Evolutionary conservation across 1,284 basidiomycete genomes (phyloP).

Genomic region (Pseudozyma hubeiensis): DNA sequence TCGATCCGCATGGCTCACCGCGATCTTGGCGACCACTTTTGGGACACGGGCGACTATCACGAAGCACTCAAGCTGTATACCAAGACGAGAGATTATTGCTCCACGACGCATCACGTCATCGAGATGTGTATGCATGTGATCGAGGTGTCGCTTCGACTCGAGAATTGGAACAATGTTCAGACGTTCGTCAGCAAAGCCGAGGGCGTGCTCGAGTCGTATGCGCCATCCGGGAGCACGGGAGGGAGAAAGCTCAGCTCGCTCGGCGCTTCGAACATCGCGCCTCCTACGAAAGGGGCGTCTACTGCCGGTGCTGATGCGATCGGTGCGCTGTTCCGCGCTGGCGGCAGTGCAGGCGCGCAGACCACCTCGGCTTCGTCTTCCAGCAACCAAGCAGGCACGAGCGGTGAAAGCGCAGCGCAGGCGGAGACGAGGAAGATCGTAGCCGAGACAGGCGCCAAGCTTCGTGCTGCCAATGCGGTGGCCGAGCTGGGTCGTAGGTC

Average conservation of each 20-base stretch:
- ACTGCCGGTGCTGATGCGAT: conserved; percentile 62
- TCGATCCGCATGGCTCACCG: conserved; percentile 89
- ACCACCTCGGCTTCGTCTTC: conserved; percentile 6
- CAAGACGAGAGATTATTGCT: conserved; percentile 86
- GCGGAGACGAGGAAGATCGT: conserved; percentile 38
- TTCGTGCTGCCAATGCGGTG: conserved; percentile 81
- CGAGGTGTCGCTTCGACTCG: conserved; percentile 80
- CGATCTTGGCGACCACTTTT: conserved; percentile 82
- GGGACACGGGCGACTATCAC: conserved; percentile 77
- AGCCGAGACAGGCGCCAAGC: conserved; percentile 75
- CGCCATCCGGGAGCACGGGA: conserved; percentile 68
- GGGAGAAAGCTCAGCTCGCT: conserved; percentile 64
- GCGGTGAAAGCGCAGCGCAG: conserved; percentile 26
- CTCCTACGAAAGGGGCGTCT: conserved; percentile 42
- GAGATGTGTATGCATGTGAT: conserved; percentile 74
- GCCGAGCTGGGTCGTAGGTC: conserved; percentile 77
- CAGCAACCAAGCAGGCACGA: conserved; percentile 15
- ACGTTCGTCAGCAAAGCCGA: conserved; percentile 92
- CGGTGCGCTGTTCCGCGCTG: conserved; percentile 65
- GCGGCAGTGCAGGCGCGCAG: conserved; percentile 43
- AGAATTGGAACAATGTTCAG: conserved; percentile 82
- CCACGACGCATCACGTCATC: conserved; percentile 83
- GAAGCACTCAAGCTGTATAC: conserved; percentile 81
- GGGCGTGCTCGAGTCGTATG: conserved; percentile 79
- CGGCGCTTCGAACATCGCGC: conserved; percentile 28